Evolutionary conservation across 768 basidiomycete species (phyloP).

Genomic region (Phylloporus scabripes): DNA sequence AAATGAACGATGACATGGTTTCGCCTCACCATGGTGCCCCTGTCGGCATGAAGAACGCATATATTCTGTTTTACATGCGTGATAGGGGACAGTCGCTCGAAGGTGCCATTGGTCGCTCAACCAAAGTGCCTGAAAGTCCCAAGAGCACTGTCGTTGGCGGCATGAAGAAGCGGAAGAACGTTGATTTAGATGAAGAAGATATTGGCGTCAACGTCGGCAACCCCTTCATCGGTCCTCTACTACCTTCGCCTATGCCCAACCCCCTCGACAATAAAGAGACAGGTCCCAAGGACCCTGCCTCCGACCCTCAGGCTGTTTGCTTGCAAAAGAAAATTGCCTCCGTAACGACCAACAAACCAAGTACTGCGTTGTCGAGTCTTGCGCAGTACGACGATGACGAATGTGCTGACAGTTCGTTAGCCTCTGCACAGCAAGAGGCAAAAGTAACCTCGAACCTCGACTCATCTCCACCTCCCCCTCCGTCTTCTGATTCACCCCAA

Average conservation of each 20-base stretch:
- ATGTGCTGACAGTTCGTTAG: constrained; percentile 25
- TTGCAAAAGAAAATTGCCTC: constrained; percentile 53
- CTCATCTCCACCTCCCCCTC: constrained; percentile 29
- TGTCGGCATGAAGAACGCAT: constrained; percentile 71
- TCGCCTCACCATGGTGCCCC: constrained; percentile 40
- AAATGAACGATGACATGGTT: constrained; percentile 92
- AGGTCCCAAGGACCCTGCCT: constrained; percentile 5
- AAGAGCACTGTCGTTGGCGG: constrained; percentile 42
- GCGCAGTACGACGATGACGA: constrained; percentile 41
- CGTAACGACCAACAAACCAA: constrained; percentile 23
- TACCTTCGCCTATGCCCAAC: constrained; percentile 44
- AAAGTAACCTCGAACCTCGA: constrained; percentile 18
- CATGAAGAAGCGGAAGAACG: constrained; percentile 44
- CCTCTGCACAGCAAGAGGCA: constrained; percentile 12
- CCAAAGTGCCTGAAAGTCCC: constrained; percentile 14
- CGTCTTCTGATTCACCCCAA: constrained; percentile 31
- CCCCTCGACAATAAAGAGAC: constrained; percentile 9
- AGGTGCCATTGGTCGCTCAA: constrained; percentile 42
- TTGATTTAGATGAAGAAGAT: constrained; percentile 44
- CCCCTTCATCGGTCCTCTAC: constrained; percentile 61
- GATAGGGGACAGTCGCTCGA: constrained; percentile 72
- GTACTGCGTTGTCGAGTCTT: constrained; percentile 35
- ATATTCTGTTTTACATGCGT: constrained; percentile 88
- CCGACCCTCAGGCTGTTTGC: constrained; percentile 49
- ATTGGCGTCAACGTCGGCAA: constrained; percentile 42